Base-by-base conservation (phyloP, 2,329 filamentous ascomycete species). In the Emergomyces orientalis region DNA sequence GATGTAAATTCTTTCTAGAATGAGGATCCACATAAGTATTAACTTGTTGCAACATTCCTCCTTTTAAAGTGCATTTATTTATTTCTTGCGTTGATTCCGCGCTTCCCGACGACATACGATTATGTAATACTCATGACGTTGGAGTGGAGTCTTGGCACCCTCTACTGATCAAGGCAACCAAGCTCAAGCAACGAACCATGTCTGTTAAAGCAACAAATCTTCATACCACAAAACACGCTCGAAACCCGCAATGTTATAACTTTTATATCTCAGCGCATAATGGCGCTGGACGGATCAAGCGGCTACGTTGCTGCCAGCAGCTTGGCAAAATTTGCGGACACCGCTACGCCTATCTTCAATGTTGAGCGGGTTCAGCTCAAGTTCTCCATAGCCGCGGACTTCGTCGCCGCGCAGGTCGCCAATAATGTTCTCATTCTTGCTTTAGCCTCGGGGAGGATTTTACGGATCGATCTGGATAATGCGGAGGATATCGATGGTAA, bases 361-460 rank as follows among this genome's bases (percentile, higher is more conserved):
- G 87, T 97, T 73, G 90, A 96, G 78, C 87, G 85, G 66, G 94
- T 97, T 47, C 88, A 95, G 79, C 86, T 97, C 66, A 90, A 94
- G 75, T 99, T 99, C 81, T 88, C 90, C 64, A 88, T 97, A 71
- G 90, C 93, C 1, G 91, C 93, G 67, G 90, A 97, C 76, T 97
- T 99, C 73, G 94, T 96, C 57, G 92, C 94, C 22, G 92, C 92
- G 49, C 92, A 97, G 76, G 93, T 97, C 62, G 92, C 93, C 67
- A 97, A 99, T 77, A 97, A 99, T 80, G 92, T 97, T 65, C 84
- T 99, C 63, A 87, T 97, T 27, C 82, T 99, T 60, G 94, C 94
- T 49, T 83, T 99, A 45, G 93, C 91, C 5, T 97, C 93, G 63
- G 91, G 91, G 59, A 88, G 93, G 69, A 94, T 99, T 67, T 80